phyloP scores from a whole-genome alignment of 495 filamentous ascomycete genomes.

The Apodospora peruviana region DNA sequence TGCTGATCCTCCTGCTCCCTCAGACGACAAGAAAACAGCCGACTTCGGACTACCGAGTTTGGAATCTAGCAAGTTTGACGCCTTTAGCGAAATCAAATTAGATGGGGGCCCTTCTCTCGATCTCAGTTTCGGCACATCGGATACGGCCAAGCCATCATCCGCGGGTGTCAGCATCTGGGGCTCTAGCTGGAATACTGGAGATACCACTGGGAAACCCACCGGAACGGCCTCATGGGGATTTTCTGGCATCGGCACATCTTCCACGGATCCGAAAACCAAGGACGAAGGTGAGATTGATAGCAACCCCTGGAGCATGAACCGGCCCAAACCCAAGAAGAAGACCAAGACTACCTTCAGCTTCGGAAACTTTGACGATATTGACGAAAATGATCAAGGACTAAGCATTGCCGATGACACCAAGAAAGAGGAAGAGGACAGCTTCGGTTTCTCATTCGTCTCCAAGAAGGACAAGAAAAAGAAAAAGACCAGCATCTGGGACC shows the following conservation, averaged over 20 bases:
- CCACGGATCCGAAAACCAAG: constrained; percentile 12
- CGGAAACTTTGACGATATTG: constrained; percentile 30
- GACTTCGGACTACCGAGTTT: constrained; percentile 16
- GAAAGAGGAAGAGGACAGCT: constrained; percentile 25
- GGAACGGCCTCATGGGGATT: constrained; percentile 30
- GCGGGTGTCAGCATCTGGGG: constrained; percentile 32
- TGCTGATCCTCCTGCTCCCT: constrained; percentile 1
- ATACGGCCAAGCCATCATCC: constrained; percentile 19
- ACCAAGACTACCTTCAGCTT: constrained; percentile 29
- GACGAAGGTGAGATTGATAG: constrained; percentile 21
- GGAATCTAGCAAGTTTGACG: constrained; percentile 18
- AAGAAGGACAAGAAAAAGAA: constrained; percentile 37
- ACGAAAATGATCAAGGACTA: constrained; percentile 12
- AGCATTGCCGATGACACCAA: constrained; percentile 5
- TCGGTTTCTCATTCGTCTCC: constrained; percentile 22
- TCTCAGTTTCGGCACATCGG: constrained; percentile 27
- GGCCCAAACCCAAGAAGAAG: constrained; percentile 41
- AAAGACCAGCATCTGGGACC: constrained; percentile 21
- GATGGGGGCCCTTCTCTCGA: constrained; percentile 37
- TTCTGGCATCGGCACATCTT: constrained; percentile 13
- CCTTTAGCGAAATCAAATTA: constrained; percentile 47
- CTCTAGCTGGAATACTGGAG: constrained; percentile 30
- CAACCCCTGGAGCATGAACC: constrained; percentile 37
- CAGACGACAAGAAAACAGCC: constrained; percentile 16
- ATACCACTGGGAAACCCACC: no score